Percentiles rank a stretch among this genome's conserved stretches.
Conservation (phyloP, 1,284 basidiomycete genomes). For the Fistulina hepatica region DNA sequence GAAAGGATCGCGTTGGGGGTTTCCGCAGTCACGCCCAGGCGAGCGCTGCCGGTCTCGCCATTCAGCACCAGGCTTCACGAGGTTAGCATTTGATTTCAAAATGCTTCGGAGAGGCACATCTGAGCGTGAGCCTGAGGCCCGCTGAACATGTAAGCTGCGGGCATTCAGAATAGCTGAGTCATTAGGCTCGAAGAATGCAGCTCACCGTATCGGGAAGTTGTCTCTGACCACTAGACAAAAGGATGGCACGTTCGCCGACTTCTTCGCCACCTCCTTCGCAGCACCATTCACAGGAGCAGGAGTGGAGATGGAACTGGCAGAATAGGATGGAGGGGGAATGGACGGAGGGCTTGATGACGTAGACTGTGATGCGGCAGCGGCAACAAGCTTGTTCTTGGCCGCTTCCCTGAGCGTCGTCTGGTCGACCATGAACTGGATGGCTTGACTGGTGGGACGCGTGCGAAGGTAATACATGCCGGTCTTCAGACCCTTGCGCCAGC, state of each 20-base stretch:
- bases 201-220: conserved; percentile 47
- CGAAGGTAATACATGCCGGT: conserved; percentile 97
- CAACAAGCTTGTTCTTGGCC: too few species aligned
- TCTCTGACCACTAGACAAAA: too few species aligned
- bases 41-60: conserved; percentile 18
- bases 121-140: conserved; percentile 23
- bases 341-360: too few species aligned
- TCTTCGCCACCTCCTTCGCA: too few species aligned
- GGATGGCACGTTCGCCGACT: too few species aligned
- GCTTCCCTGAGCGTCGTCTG: conserved; percentile 69
- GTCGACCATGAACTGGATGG: conserved; percentile 98
- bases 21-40: conserved; percentile 19
- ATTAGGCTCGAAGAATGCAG: background rate
- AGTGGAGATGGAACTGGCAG: too few species aligned
- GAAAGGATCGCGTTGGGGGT: conserved; percentile 41
- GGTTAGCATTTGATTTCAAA: too few species aligned
- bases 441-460: conserved; percentile 88
- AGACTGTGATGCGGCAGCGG: too few species aligned
- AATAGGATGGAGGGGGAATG: too few species aligned
- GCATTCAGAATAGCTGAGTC: background rate
- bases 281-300: too few species aligned
- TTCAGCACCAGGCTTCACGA: conserved; percentile 29
- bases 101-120: conserved; percentile 30
- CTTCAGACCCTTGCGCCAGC: conserved; percentile 99
- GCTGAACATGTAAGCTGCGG: conserved; percentile 47